Conservation (phyloP, 83 land plant species). For the Thuja plicata region DNA sequence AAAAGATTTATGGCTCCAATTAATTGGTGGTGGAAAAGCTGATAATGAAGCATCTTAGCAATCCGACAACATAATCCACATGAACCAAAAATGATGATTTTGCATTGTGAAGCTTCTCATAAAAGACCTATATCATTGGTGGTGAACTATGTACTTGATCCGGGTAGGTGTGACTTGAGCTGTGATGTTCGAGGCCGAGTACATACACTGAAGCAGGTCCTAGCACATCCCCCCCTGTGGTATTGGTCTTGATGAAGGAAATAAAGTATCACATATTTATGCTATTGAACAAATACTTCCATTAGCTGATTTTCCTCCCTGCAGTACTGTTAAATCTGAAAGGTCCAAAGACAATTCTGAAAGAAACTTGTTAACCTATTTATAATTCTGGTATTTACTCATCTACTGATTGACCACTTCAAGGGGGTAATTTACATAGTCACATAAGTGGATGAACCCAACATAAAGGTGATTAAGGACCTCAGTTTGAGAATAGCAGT, state of each 20-base stretch:
- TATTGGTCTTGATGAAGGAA: slow-evolving; percentile 16
- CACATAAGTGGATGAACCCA: slow-evolving; percentile 14
- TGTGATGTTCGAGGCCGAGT: slow-evolving; percentile 98
- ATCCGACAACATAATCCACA: too few species aligned
- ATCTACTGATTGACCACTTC: not conserved
- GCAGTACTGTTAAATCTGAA: not conserved
- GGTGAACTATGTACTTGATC: slow-evolving; percentile 56
- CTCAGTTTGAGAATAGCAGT: too few species aligned
- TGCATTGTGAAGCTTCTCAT: not conserved
- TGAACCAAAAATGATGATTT: too few species aligned
- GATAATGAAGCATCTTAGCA: too few species aligned
- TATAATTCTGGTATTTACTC: not conserved
- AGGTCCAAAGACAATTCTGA: not conserved
- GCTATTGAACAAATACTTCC: not conserved
- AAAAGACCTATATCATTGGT: slow-evolving; percentile 3
- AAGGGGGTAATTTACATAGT: slow-evolving; percentile 1
- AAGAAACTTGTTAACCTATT: not conserved
- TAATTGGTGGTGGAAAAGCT: too few species aligned
- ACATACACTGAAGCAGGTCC: slow-evolving; percentile 52
- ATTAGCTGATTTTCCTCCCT: slow-evolving; percentile 7
- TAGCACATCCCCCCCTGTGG: slow-evolving; percentile 18
- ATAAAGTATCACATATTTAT: slow-evolving; percentile 4
- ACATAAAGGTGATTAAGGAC: too few species aligned
- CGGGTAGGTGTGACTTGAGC: slow-evolving; percentile 68
- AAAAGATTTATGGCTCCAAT: too few species aligned